Evolutionary conservation across 192 early-diverging fungal species (phyloP), one percentile per base, ranked within the genome.

Genomic region (Backusella tuberculispora): DNA sequence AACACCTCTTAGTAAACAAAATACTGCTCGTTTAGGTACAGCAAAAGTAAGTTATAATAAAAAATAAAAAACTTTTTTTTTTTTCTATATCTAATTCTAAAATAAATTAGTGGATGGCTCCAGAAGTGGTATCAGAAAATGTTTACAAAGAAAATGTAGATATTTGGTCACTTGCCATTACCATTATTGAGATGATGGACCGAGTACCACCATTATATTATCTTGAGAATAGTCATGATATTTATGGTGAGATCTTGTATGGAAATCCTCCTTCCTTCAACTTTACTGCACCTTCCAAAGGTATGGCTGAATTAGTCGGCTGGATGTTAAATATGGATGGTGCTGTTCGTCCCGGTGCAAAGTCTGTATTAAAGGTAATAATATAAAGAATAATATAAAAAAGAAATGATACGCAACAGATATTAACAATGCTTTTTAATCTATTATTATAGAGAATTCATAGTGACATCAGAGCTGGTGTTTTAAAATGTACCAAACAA

Each of bases 91-190:
- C 21, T 48, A 69, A 48, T 19, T 37, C 45, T 48, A 29, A 21
- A n/a, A n/a, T n/a, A n/a, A 40, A 17, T 56, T 65, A 76, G 72
- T 80, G 79, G 79, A 85, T 85, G 84, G 83, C 84, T 2, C 84
- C 84, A 15, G 84, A 85, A 73, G 80, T 85, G n/a, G 76, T 85
- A 29, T 60, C 46, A 34, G 77, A 81, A 19, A 71, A 68, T 29
- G 38, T 71, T 40, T 85, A 85, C 64, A 81, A 81, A 24, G 80
- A 84, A 38, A 85, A 84, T 70, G 80, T 84, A 9, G 84, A 85
- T 77, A 73, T 85, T 13, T 85, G 84, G 84, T 85, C 84, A 34
- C 60, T 84, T 41, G 84, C 74, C 10, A 84, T 85, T 66, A 79
- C 78, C 3, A 73, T 78, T 37, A 84, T 84, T 41, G 83, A 84